Evolutionary conservation across 2,329 filamentous ascomycete species (phyloP).

Genomic region (Huntiella moniliformis): DNA sequence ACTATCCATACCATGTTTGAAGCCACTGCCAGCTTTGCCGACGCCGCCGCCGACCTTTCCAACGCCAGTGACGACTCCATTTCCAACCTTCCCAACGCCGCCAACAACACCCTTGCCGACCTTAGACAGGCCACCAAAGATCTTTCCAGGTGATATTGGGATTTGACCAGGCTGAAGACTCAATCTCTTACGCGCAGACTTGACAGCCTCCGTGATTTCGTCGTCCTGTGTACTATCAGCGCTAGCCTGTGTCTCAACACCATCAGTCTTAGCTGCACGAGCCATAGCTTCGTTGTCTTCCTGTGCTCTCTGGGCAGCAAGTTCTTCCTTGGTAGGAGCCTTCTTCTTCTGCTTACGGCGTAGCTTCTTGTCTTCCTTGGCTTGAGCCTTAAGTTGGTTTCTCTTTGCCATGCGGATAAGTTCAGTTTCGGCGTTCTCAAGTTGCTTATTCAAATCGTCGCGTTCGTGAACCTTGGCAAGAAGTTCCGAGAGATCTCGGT

Average conservation of each 20-base stretch:
- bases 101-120: slow-evolving; percentile 8
- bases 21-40: slow-evolving; percentile 24
- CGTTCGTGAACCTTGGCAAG: slow-evolving; percentile 67
- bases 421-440: slow-evolving; percentile 72
- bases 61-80: slow-evolving; percentile 7
- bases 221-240: slow-evolving; percentile 32
- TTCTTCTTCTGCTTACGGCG: slow-evolving; percentile 34
- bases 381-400: slow-evolving; percentile 50
- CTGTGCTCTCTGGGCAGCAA: slow-evolving; percentile 25
- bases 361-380: slow-evolving; percentile 44
- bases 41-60: slow-evolving; percentile 19
- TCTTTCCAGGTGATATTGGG: slow-evolving; percentile 15
- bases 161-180: slow-evolving; percentile 16
- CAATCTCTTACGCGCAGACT: slow-evolving; percentile 17
- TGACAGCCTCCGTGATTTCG: slow-evolving; percentile 26
- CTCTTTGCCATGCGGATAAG: slow-evolving; percentile 66
- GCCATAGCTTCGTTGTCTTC: slow-evolving; percentile 31
- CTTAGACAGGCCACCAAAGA: slow-evolving; percentile 17
- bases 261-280: slow-evolving; percentile 30
- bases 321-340: slow-evolving; percentile 32
- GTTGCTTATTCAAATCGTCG: slow-evolving; percentile 46
- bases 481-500: slow-evolving; percentile 68
- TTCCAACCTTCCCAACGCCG: slow-evolving; percentile 8
- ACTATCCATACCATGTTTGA: slow-evolving; percentile 32
- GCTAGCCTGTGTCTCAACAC: slow-evolving; percentile 23